Evolutionary conservation across 164 flowering plant species (phyloP).

Genomic region (Nelumbo lutea): DNA sequence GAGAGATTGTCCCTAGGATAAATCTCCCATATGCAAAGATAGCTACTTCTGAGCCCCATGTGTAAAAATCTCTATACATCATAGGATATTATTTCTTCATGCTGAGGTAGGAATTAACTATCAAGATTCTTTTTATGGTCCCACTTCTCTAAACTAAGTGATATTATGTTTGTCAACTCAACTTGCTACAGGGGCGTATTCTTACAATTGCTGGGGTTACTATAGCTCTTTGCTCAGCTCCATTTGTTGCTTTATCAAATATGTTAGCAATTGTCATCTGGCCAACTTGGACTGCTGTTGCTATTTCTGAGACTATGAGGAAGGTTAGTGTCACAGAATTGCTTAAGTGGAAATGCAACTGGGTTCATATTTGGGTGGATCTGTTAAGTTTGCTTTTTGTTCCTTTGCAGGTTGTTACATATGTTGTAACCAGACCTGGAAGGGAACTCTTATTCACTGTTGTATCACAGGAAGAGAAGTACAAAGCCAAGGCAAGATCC

Average conservation of each 20-base stretch:
- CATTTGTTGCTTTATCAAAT: slow-evolving; percentile 63
- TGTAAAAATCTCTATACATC: too few species aligned
- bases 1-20: too few species aligned
- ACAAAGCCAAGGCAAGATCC: slow-evolving; percentile 79
- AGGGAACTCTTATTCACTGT: slow-evolving; percentile 93
- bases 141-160: background rate
- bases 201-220: slow-evolving; percentile 87
- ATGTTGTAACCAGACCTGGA: slow-evolving; percentile 92
- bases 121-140: background rate
- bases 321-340: slow-evolving; percentile 44
- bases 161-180: background rate
- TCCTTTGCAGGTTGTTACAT: slow-evolving; percentile 65
- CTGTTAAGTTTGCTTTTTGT: slow-evolving; percentile 3
- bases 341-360: background rate
- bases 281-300: slow-evolving; percentile 87
- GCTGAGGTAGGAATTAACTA: too few species aligned
- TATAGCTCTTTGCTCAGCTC: slow-evolving; percentile 71
- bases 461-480: slow-evolving; percentile 92
- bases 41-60: too few species aligned
- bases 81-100: too few species aligned
- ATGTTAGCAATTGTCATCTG: slow-evolving; percentile 70
- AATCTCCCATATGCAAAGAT: too few species aligned
- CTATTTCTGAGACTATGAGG: slow-evolving; percentile 72
- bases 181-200: slow-evolving; percentile 66
- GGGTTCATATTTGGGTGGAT: background rate